Base-by-base conservation (phyloP, 2,329 filamentous ascomycete genomes). In the Fonsecaea monophora region DNA sequence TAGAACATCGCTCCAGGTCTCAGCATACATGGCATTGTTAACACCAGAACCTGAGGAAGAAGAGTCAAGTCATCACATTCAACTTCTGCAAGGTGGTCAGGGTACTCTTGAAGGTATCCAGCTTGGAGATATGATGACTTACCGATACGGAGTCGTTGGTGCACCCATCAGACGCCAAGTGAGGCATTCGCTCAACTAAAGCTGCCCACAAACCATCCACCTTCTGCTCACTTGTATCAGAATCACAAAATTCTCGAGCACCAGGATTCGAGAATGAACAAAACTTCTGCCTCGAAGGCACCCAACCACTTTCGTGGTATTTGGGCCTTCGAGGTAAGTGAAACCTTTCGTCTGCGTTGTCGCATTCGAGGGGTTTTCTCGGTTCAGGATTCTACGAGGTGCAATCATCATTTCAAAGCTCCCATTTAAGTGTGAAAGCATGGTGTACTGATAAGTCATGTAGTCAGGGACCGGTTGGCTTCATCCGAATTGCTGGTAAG, bases 351-450 rank as follows among this genome's bases (percentile, higher is more conserved):
- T n/a, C 15, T n/a, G 12, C 42, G 42, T 21, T 8, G 7, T 48
- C 13, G 42, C 18, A 21, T 21, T 5, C n/a, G 15, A 18, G 15
- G 40, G 5, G 10, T 48, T 48, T 48, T 21, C 42, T 25, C 42
- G 6, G 18, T 9, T 48, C n/a, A 12, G 25, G 25, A 32, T 32
- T 60, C 25, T n/a, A 35, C 58, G 32, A 18, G 18, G n/a, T n/a
- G 40, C 42, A 48, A 25, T 48, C 40, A 45, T 45, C 40, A 18
- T 9, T 38, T 21, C 53, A 54, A 54, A 54, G 53, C 53, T 10
- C 25, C 53, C 40, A 45, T 7, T 45, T 45, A 45, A 54, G 32
- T 54, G 21, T 58, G 55, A 25, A 58, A 25, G 42, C 32, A 15
- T 18, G 53, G 15, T 45, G 10, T 18, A 9, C n/a, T n/a, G n/a